A percentile compares a stretch with the other conserved stretches of the same genome.
Evolutionary conservation across 2,329 filamentous ascomycete species (phyloP).

Genomic region (Spiromastix sp.): DNA sequence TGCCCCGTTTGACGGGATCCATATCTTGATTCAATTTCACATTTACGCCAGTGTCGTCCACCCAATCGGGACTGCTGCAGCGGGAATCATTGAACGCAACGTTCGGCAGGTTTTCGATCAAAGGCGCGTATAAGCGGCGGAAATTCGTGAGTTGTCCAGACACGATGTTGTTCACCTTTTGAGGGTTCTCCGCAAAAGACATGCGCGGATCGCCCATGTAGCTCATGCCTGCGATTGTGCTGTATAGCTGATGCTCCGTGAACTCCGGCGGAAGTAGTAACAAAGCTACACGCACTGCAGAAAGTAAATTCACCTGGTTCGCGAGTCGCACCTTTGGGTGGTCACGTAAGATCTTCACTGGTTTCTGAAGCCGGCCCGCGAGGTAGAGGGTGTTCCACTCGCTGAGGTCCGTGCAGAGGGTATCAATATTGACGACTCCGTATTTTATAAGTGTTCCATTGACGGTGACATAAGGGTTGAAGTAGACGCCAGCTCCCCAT

Average conservation of each 20-base stretch:
- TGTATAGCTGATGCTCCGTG: slow-evolving; percentile 79
- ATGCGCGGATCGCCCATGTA: slow-evolving; percentile 97
- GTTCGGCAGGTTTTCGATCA: slow-evolving; percentile 85
- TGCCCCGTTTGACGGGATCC: slow-evolving; percentile 79
- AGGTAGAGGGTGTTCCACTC: slow-evolving; percentile 93
- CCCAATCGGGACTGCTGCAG: slow-evolving; percentile 50
- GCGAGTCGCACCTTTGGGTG: slow-evolving; percentile 84
- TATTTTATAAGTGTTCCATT: slow-evolving; percentile 98
- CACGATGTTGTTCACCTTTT: slow-evolving; percentile 91
- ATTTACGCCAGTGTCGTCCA: slow-evolving; percentile 52
- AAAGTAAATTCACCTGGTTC: slow-evolving; percentile 91
- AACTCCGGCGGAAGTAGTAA: slow-evolving; percentile 76
- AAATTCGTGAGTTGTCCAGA: slow-evolving; percentile 85
- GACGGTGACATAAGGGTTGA: slow-evolving; percentile 89
- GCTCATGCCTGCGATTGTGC: slow-evolving; percentile 81
- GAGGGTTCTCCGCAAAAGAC: slow-evolving; percentile 80
- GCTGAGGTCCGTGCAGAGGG: slow-evolving; percentile 72
- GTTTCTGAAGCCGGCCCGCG: slow-evolving; percentile 92
- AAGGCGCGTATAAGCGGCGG: slow-evolving; percentile 76
- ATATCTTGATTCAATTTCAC: slow-evolving; percentile 75
- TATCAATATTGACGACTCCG: slow-evolving; percentile 89
- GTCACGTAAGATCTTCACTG: slow-evolving; percentile 93
- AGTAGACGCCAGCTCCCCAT: slow-evolving; percentile 91
- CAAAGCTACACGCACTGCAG: slow-evolving; percentile 79
- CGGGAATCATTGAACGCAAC: slow-evolving; percentile 62